phyloP scores from a whole-genome alignment of 23 red algal genomes.

The Gracilaria gracilis region DNA sequence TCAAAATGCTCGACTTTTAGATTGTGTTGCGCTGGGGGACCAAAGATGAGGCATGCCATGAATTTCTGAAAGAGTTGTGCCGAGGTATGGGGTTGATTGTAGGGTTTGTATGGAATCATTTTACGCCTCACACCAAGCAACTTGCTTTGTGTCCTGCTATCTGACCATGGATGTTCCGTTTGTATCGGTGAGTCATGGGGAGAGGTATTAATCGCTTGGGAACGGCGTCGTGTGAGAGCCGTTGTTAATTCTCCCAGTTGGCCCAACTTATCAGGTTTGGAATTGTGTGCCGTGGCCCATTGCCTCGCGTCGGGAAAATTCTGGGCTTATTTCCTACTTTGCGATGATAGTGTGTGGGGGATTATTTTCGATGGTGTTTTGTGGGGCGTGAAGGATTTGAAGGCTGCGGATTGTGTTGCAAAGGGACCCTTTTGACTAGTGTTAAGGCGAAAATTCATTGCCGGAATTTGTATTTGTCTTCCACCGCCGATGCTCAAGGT shows the following conservation, averaged over 20 bases:
- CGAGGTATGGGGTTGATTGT: background rate
- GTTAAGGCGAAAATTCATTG: background rate
- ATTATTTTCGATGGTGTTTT: background rate
- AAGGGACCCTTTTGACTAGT: background rate
- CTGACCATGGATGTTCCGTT: background rate
- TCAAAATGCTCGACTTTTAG: background rate
- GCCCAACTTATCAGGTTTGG: background rate
- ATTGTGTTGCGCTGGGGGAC: background rate
- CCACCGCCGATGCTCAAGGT: background rate
- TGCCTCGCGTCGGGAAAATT: background rate
- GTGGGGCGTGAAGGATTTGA: background rate
- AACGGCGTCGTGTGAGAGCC: background rate
- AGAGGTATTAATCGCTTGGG: background rate
- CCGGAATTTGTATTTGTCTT: background rate
- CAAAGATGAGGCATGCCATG: background rate
- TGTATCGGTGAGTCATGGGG: constrained; percentile 33
- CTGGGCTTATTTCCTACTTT: background rate
- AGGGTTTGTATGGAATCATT: constrained; percentile 10
- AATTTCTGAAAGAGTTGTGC: constrained; percentile 1
- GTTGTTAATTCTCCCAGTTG: background rate
- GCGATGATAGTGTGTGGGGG: background rate
- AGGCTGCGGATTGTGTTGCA: background rate
- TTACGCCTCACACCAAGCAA: constrained; percentile 1
- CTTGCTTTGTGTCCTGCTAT: constrained; percentile 12
- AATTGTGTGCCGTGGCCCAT: background rate